A percentile compares a stretch with the other conserved stretches of the same genome.
Evolutionary conservation across 2,329 filamentous ascomycete genomes (phyloP).

Genomic region (Nigrospora oryzae): DNA sequence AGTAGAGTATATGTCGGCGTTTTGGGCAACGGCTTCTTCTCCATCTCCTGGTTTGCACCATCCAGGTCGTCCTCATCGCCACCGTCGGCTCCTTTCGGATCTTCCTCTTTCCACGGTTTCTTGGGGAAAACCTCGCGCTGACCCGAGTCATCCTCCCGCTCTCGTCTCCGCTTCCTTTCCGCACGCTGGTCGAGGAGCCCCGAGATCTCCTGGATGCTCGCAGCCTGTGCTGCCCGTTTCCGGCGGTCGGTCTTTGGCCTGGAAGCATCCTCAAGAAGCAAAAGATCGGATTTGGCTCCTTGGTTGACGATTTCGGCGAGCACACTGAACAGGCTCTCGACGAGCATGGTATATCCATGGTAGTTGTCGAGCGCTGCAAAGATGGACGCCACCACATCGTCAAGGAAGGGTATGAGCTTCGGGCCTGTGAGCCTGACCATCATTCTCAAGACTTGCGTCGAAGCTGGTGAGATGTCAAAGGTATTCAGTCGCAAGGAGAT

Average conservation of each 20-base stretch:
- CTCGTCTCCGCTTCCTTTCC: slow-evolving; percentile 26
- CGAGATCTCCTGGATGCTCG: slow-evolving; percentile 35
- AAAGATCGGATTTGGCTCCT: slow-evolving; percentile 52
- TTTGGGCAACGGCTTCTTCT: slow-evolving; percentile 53
- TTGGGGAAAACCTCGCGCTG: slow-evolving; percentile 12
- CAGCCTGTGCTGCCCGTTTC: slow-evolving; percentile 23
- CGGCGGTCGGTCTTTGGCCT: slow-evolving; percentile 29
- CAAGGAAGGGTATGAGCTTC: slow-evolving; percentile 73
- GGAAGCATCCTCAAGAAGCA: slow-evolving; percentile 35
- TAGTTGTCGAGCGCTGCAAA: slow-evolving; percentile 92
- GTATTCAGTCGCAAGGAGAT: slow-evolving; percentile 83
- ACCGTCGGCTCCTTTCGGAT: slow-evolving; percentile 14
- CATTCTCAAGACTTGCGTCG: slow-evolving; percentile 85
- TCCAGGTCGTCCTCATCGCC: slow-evolving; percentile 26
- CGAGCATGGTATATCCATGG: slow-evolving; percentile 82
- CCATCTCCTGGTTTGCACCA: slow-evolving; percentile 20
- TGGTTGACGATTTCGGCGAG: slow-evolving; percentile 78
- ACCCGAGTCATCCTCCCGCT: slow-evolving; percentile 21
- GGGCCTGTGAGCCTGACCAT: slow-evolving; percentile 86
- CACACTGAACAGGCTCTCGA: slow-evolving; percentile 77
- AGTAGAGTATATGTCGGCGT: slow-evolving; percentile 77
- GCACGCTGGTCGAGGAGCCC: slow-evolving; percentile 57
- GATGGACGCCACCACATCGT: slow-evolving; percentile 84
- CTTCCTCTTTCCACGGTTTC: slow-evolving; percentile 24
- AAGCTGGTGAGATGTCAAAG: slow-evolving; percentile 85